These are phyloP conservation scores for Obelidium mucronatum DNA, from an alignment of 192 early-diverging fungal species.

Conservation along the genomic window DNA sequence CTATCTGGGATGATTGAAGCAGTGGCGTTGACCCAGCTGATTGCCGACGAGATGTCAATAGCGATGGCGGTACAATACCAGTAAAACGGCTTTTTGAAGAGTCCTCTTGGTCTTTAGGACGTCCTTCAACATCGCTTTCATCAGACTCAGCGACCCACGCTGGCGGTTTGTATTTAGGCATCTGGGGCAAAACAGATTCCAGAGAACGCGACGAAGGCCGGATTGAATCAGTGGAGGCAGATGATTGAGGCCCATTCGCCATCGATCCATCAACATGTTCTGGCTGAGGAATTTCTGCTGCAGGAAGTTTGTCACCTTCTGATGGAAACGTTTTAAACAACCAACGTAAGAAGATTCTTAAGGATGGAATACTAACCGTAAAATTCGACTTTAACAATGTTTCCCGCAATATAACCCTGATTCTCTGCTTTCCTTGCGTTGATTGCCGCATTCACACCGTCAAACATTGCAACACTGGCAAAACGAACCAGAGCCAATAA, in stretches of 20 bases:
- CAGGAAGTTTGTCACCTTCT: too few species aligned
- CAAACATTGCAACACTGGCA: not conserved
- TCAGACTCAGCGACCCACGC: conserved; percentile 7
- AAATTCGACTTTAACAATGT: not conserved
- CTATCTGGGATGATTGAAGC: not conserved
- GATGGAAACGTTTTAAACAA: too few species aligned
- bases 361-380: conserved; percentile 1
- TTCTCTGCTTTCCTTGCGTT: conserved; percentile 12
- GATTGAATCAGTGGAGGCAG: not conserved
- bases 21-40: not conserved
- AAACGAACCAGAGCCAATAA: conserved; percentile 5
- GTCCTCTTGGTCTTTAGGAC: too few species aligned
- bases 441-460: conserved; percentile 11
- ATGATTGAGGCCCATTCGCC: too few species aligned
- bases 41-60: not conserved
- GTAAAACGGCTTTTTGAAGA: too few species aligned
- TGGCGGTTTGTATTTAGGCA: conserved; percentile 5
- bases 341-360: too few species aligned
- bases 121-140: not conserved
- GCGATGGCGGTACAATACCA: not conserved
- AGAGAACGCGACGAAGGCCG: not conserved
- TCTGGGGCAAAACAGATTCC: too few species aligned
- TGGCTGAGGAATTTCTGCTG: too few species aligned
- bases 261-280: too few species aligned
- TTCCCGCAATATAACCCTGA: conserved; percentile 12